These are phyloP conservation scores for Penicillium vulpinum DNA, from an alignment of 2,329 filamentous ascomycete species.

Conservation along the genomic window DNA sequence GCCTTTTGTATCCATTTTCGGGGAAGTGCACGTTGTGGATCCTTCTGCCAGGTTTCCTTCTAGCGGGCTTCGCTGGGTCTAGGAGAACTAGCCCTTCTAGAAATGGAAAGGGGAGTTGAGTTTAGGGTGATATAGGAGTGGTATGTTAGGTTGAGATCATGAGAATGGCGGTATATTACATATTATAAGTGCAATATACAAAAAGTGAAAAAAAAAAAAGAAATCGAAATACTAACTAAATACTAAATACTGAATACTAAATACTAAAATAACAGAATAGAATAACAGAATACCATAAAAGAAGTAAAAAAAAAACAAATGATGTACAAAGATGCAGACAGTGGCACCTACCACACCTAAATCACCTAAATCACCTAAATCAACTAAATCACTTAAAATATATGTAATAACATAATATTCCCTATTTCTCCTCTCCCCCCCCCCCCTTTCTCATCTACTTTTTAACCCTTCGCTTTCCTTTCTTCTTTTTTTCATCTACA, in stretches of 20 bases:
- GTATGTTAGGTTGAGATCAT: too few relatives aligned
- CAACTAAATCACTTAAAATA: too few relatives aligned
- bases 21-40: conserved; percentile 37
- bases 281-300: too few relatives aligned
- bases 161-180: too few relatives aligned
- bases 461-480: conserved; percentile 5
- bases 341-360: conserved; percentile 33
- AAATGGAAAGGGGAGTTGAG: conserved; percentile 4
- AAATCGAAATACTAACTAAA: too few relatives aligned
- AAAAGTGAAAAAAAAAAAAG: neutral
- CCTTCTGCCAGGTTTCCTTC: conserved; percentile 37
- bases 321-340: conserved; percentile 16
- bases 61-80: conserved; percentile 30
- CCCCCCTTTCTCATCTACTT: conserved; percentile 11
- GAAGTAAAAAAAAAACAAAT: conserved; percentile 19
- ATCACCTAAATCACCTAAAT: conserved; percentile 12
- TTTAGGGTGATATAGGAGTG: neutral
- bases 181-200: neutral
- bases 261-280: too few relatives aligned
- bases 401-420: conserved; percentile 10
- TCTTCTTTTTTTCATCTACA: neutral
- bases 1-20: conserved; percentile 32
- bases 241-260: too few relatives aligned
- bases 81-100: conserved; percentile 15
- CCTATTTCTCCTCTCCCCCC: neutral